Evolutionary conservation across 148 eudicot genomes (phyloP).

Genomic region (Camellia lanceoleosa): DNA sequence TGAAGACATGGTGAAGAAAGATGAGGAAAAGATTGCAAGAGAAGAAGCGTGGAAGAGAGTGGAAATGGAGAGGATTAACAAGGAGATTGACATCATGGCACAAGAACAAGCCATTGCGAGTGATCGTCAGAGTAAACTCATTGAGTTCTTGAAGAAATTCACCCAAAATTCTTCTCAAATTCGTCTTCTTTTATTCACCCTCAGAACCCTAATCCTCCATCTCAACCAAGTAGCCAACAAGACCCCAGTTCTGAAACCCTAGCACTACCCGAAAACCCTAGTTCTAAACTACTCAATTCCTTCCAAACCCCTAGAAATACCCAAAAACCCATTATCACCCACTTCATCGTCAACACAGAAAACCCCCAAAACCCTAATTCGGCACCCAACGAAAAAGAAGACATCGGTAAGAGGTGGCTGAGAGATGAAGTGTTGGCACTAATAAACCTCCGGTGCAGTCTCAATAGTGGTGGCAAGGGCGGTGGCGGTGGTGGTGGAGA

Average conservation of each 20-base stretch:
- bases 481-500: constrained; percentile 11
- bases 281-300: not conserved
- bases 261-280: constrained; percentile 37
- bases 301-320: not conserved
- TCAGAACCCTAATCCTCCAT: constrained; percentile 25
- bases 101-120: constrained; percentile 58
- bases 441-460: constrained; percentile 70
- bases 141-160: constrained; percentile 57
- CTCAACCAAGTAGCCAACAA: constrained; percentile 21
- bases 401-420: constrained; percentile 79
- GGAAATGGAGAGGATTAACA: constrained; percentile 57
- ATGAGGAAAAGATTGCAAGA: constrained; percentile 56
- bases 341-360: constrained; percentile 18
- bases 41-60: constrained; percentile 83
- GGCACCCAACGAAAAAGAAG: constrained; percentile 30
- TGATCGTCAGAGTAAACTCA: constrained; percentile 61
- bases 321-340: constrained; percentile 11
- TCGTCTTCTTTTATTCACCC: constrained; percentile 26
- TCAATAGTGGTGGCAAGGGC: constrained; percentile 20
- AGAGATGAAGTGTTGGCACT: constrained; percentile 81
- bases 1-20: constrained; percentile 66
- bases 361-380: constrained; percentile 10
- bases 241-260: constrained; percentile 20
- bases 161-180: constrained; percentile 31
- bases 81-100: constrained; percentile 59